Percentiles rank a stretch among this genome's conserved stretches.
phyloP scores from a whole-genome alignment of 768 basidiomycete genomes.

The Hemileccinum rubropunctum region DNA sequence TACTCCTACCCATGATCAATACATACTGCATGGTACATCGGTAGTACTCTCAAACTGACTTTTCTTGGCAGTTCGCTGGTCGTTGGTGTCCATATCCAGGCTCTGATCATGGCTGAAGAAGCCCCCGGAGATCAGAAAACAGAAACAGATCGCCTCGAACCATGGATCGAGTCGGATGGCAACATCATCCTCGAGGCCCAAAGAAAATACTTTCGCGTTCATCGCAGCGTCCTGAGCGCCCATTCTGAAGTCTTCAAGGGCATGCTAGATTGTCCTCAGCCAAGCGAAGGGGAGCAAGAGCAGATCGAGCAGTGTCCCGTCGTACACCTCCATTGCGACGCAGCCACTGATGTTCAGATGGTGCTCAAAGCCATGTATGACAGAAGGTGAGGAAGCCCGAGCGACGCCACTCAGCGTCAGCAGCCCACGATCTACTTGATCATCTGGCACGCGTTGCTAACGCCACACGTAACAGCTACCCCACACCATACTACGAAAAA shows the following conservation, averaged over 20 bases:
- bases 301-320: constrained; percentile 21
- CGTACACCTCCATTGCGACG: constrained; percentile 14
- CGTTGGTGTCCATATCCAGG: no score
- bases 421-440: no score
- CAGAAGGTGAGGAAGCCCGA: neutral
- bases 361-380: constrained; percentile 22
- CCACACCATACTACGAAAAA: neutral
- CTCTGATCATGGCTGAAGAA: no score
- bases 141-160: neutral
- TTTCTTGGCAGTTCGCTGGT: no score
- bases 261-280: constrained; percentile 21
- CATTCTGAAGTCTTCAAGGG: constrained; percentile 32
- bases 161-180: constrained; percentile 23
- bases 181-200: constrained; percentile 28
- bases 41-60: no score
- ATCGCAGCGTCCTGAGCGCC: constrained; percentile 24
- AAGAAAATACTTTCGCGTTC: constrained; percentile 30
- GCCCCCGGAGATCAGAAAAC: no score
- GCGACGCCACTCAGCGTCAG: no score
- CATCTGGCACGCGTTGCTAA: neutral
- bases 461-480: neutral
- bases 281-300: neutral
- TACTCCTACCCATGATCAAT: no score
- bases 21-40: no score
- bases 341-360: constrained; percentile 9